A percentile compares a stretch with the other conserved stretches of the same genome.
These are phyloP conservation scores for Eutypa lata DNA, from an alignment of 2,329 filamentous ascomycete genomes.

Conservation along the genomic window DNA sequence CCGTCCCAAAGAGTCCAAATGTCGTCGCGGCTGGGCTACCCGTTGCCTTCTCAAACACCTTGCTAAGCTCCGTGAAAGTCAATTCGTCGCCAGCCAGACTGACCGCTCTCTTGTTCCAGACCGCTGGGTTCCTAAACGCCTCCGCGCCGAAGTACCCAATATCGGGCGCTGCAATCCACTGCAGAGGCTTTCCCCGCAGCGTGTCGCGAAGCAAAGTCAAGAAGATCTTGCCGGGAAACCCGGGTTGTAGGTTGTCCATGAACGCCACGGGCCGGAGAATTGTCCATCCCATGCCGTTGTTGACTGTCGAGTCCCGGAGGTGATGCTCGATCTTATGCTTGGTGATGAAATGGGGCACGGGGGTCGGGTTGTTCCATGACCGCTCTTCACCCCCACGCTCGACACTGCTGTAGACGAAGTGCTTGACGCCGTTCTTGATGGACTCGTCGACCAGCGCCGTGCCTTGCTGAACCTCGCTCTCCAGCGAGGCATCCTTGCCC, in stretches of 20 bases:
- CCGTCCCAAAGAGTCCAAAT: background rate
- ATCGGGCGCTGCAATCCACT: conserved; percentile 39
- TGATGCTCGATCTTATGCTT: conserved; percentile 63
- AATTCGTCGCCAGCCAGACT: conserved; percentile 44
- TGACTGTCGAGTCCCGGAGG: conserved; percentile 42
- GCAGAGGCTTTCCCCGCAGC: conserved; percentile 31
- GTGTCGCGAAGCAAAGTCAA: conserved; percentile 28
- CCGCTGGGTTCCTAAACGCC: conserved; percentile 35
- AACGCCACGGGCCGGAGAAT: conserved; percentile 61
- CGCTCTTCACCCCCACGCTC: conserved; percentile 56
- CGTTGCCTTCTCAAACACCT: conserved; percentile 24
- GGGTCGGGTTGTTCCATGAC: conserved; percentile 49
- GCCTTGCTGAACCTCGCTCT: conserved; percentile 46
- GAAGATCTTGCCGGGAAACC: conserved; percentile 33
- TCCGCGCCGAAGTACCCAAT: conserved; percentile 46
- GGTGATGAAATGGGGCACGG: conserved; percentile 58
- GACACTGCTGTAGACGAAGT: conserved; percentile 63
- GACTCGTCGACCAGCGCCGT: conserved; percentile 56
- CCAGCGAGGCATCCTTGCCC: conserved; percentile 32
- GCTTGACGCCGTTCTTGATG: conserved; percentile 50
- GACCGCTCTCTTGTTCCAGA: conserved; percentile 34
- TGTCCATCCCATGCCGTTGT: conserved; percentile 52
- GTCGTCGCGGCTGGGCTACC: conserved; percentile 23
- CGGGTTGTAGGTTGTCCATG: conserved; percentile 50
- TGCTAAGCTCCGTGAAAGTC: conserved; percentile 28